These are phyloP conservation scores for Talaromyces marneffei DNA, from an alignment of 2,329 filamentous ascomycete genomes.

Conservation along the genomic window DNA sequence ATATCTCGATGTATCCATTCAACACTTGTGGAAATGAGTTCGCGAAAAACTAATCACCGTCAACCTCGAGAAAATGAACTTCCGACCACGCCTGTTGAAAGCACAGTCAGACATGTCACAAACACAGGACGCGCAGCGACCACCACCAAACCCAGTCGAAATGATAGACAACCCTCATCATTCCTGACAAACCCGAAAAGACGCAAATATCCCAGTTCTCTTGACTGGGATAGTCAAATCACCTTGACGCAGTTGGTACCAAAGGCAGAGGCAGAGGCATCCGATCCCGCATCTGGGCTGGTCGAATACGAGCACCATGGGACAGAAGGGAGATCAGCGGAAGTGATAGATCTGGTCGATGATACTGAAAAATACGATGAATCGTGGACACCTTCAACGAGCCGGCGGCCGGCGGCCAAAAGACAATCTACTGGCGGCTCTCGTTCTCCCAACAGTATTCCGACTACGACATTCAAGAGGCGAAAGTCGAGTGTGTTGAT, in stretches of 20 bases:
- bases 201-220: slow-evolving; percentile 11
- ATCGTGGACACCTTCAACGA: slow-evolving; percentile 17
- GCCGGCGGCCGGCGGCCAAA: neutral
- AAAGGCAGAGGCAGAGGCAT: slow-evolving; percentile 24
- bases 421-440: neutral
- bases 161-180: slow-evolving; percentile 5
- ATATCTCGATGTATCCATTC: neutral
- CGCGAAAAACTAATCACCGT: neutral
- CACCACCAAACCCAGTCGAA: slow-evolving; percentile 12
- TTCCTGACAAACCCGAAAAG: slow-evolving; percentile 20
- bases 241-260: slow-evolving; percentile 40
- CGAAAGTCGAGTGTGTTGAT: neutral
- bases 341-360: slow-evolving; percentile 24
- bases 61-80: neutral
- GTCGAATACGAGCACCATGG: slow-evolving; percentile 29
- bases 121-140: slow-evolving; percentile 7
- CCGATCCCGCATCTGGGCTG: slow-evolving; percentile 21
- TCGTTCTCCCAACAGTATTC: slow-evolving; percentile 5
- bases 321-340: slow-evolving; percentile 5
- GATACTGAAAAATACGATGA: slow-evolving; percentile 21
- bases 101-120: neutral
- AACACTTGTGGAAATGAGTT: slow-evolving; percentile 7
- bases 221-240: slow-evolving; percentile 27
- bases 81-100: slow-evolving; percentile 7
- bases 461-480: slow-evolving; percentile 7